phyloP scores from a whole-genome alignment of 1,284 basidiomycete species.

The Ustilago esculenta region DNA sequence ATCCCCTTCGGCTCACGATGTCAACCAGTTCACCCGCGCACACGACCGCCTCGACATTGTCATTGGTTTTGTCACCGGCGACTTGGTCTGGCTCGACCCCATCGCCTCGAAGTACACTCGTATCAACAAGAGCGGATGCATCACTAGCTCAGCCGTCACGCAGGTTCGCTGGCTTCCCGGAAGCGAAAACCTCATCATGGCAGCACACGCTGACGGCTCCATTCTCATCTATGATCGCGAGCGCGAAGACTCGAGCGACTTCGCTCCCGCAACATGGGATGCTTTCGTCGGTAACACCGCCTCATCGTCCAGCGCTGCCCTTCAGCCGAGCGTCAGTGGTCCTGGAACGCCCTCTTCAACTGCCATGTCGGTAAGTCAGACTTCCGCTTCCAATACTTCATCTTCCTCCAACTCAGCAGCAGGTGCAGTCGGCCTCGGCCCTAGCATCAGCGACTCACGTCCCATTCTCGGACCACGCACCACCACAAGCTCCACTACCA shows the following conservation, averaged over 20 bases:
- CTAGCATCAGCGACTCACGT: constrained; percentile 20
- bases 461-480: constrained; percentile 29
- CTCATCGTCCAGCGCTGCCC: constrained; percentile 27
- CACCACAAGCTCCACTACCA: constrained; percentile 37
- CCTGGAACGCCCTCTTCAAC: constrained; percentile 23
- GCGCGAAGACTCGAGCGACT: constrained; percentile 77
- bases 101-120: constrained; percentile 85
- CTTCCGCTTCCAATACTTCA: constrained; percentile 24
- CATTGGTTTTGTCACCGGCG: constrained; percentile 90
- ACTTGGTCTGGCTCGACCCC: constrained; percentile 81
- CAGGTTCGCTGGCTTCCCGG: constrained; percentile 87
- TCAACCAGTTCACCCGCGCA: constrained; percentile 81
- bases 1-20: constrained; percentile 81
- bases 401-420: constrained; percentile 11
- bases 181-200: constrained; percentile 78
- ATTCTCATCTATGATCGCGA: constrained; percentile 88
- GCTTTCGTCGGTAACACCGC: constrained; percentile 15
- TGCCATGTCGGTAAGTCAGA: constrained; percentile 40
- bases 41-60: constrained; percentile 85
- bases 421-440: constrained; percentile 2
- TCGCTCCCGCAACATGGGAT: constrained; percentile 31
- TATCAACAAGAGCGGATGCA: constrained; percentile 88
- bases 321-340: constrained; percentile 9
- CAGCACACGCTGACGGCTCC: constrained; percentile 88
- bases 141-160: constrained; percentile 81